Evolutionary conservation across 2,329 filamentous ascomycete genomes (phyloP).

Genomic region (Graphilbum ipis-grandicollis): DNA sequence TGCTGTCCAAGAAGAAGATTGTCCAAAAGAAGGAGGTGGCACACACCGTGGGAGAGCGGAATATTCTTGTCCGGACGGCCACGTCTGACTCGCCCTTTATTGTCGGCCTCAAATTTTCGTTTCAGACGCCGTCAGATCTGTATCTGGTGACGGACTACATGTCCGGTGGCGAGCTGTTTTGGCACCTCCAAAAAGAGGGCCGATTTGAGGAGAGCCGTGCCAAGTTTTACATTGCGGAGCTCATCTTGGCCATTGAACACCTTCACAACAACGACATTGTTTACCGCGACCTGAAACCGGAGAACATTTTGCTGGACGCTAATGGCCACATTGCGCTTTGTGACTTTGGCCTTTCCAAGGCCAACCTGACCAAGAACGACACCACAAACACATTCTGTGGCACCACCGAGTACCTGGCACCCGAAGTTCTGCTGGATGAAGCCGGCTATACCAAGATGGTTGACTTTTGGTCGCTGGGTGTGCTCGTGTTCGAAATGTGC

Average conservation of each 20-base stretch:
- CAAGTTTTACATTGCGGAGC: constrained; percentile 97
- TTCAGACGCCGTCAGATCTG: constrained; percentile 90
- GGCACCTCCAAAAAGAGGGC: constrained; percentile 94
- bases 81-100: constrained; percentile 96
- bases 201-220: constrained; percentile 87
- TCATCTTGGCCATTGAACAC: constrained; percentile 88
- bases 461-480: constrained; percentile 96
- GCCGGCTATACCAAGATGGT: constrained; percentile 99
- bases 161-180: constrained; percentile 96
- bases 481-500: constrained; percentile 98
- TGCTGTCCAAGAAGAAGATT: constrained; percentile 97
- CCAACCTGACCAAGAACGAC: constrained; percentile 89
- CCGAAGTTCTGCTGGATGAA: constrained; percentile 88
- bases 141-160: constrained; percentile 99
- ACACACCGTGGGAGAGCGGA: constrained; percentile 90
- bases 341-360: constrained; percentile 94
- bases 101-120: constrained; percentile 94
- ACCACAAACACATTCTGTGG: constrained; percentile 99
- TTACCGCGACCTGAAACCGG: constrained; percentile 91
- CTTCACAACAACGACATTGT: constrained; percentile 95
- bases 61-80: constrained; percentile 90
- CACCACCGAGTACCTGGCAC: constrained; percentile 92
- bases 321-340: constrained; percentile 96
- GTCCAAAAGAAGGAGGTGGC: constrained; percentile 99
- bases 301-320: constrained; percentile 91